Base-by-base conservation (phyloP, 805 yeast species). In the Suhomyces sp. region DNA sequence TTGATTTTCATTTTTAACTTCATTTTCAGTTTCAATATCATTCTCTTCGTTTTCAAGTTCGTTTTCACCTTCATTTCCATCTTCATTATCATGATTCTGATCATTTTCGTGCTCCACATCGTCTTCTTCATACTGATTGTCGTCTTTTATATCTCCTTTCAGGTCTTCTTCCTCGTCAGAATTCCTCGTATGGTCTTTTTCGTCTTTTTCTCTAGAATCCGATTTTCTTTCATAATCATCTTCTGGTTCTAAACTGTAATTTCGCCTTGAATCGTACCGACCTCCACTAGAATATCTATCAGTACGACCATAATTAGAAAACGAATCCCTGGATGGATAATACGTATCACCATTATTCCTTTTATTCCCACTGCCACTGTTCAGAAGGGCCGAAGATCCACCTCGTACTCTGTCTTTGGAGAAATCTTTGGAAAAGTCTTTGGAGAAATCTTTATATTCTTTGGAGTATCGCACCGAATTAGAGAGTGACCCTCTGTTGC, bases 341-440 rank as follows among this genome's bases (percentile, higher is more conserved):
- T 69, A 69, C 5, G 70, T 63, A 50, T 68, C 72, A 27, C 59
- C 56, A 5, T 50, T 41, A 45, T 54, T 47, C n/a, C 60, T 48
- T 48, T 56, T 62, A 10, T 22, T 43, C 4, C 57, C 53, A 10
- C 33, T 43, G 3, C 57, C 53, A 39, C 61, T 57, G 48, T 60
- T 61, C 29, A 62, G 51, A 13, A 62, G 44, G 3, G 61, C 53
- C 22, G 60, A 55, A n/a, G 60, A 55, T 3, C 63, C 62, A 15
- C 58, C 52, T 40, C 66, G 60, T 39, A 50, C 47, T 46, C 68
- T 55, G 37, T 60, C 69, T 48, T 64, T 58, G 5, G 66, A 54
- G 5, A 22, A 22, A 8, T 24, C 29, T 27, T 27, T 27, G 31
- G n/a, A n/a, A n/a, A n/a, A n/a, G n/a, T n/a, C n/a, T n/a, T n/a